These are phyloP conservation scores for Solioccasus polychromus DNA, from an alignment of 768 basidiomycete genomes.

Conservation along the genomic window DNA sequence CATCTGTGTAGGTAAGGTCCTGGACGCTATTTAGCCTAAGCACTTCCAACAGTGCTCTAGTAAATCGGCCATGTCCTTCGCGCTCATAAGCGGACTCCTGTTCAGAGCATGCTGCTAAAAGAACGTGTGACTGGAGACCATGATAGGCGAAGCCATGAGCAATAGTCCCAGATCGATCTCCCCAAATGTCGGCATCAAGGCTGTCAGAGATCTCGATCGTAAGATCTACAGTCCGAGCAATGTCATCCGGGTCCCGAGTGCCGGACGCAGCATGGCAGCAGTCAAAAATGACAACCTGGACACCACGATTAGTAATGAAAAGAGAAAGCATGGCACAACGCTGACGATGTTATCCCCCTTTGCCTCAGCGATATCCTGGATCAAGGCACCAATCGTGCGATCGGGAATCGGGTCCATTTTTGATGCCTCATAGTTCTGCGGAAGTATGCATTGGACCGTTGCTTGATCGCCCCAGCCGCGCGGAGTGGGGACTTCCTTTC, in stretches of 20 bases:
- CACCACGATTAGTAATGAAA: not conserved
- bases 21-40: conserved; percentile 6
- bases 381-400: conserved; percentile 37
- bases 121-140: conserved; percentile 37
- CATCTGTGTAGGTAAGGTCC: conserved; percentile 23
- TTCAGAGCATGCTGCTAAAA: conserved; percentile 42
- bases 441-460: conserved; percentile 27
- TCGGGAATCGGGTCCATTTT: conserved; percentile 40
- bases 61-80: conserved; percentile 24
- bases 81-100: conserved; percentile 32
- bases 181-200: conserved; percentile 27
- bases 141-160: conserved; percentile 22
- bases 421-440: conserved; percentile 31
- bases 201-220: conserved; percentile 1
- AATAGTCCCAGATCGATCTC: conserved; percentile 7
- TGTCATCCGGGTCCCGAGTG: conserved; percentile 21
- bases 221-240: conserved; percentile 7
- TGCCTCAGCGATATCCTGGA: conserved; percentile 35
- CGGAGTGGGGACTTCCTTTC: not conserved
- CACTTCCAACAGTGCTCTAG: conserved; percentile 17
- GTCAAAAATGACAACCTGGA: conserved; percentile 45
- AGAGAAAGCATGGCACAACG: not conserved
- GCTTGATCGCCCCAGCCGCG: not conserved
- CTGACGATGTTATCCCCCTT: conserved; percentile 45
- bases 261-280: conserved; percentile 44